phyloP scores from a whole-genome alignment of 306 rosid genomes.

The Castanea mollissima region DNA sequence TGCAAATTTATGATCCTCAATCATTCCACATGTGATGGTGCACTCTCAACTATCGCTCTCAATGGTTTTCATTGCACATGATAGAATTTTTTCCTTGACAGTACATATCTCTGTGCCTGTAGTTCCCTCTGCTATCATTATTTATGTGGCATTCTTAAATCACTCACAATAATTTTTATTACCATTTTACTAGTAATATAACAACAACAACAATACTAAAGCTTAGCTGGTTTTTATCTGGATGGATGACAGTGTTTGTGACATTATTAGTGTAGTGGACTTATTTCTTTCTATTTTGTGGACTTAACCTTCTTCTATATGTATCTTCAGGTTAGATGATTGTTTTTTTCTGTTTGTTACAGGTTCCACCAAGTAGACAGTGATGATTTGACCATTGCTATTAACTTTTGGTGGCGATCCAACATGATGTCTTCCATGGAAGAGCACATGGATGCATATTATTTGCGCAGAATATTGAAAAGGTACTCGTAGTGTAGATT shows the following conservation, averaged over 20 bases:
- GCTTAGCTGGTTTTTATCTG: too few species aligned
- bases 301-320: background rate
- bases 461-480: conserved; percentile 80
- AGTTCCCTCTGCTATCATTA: too few species aligned
- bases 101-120: too few species aligned
- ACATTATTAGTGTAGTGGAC: background rate
- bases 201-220: too few species aligned
- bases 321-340: background rate
- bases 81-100: too few species aligned
- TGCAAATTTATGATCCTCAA: background rate
- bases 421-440: conserved; percentile 59
- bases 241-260: background rate
- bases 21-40: too few species aligned
- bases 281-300: background rate
- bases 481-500: conserved; percentile 53
- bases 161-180: too few species aligned
- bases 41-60: too few species aligned
- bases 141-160: background rate
- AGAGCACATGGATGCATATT: conserved; percentile 94
- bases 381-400: conserved; percentile 83
- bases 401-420: conserved; percentile 96
- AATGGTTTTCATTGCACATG: too few species aligned
- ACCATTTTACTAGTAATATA: too few species aligned
- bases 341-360: conserved; percentile 9
- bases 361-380: conserved; percentile 98